Evolutionary conservation across 768 basidiomycete species (phyloP), one percentile per base, ranked within the genome.

Genomic region (Hortiboletus campestris): DNA sequence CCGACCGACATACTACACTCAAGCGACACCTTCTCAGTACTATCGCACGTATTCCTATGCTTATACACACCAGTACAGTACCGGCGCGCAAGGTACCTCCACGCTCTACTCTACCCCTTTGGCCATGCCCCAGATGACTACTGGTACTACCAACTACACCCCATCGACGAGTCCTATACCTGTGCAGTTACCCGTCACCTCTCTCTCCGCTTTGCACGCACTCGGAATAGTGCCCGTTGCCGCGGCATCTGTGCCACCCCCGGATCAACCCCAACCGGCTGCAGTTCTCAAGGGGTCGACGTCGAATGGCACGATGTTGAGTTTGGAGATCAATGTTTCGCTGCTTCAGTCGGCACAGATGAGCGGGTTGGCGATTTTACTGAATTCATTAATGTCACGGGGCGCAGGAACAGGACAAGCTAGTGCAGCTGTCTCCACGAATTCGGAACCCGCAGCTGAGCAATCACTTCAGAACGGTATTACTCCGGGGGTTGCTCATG

Each of bases 321-420:
- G 80, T 65, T 72, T 93, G 51, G 90, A 92, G 59, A 88, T 93
- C 65, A 91, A 91, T 57, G 83, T 91, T 29, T 84, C 84, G 16
- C 70, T 85, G 19, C 75, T 93, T 51, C 86, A 89, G 68, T 77
- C 83, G 17, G 75, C 81, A n/a, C 90, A 92, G 64, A 86, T 88
- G 84, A 88, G 79, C 65, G 88, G 88, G 14, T 63, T 91, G 60
- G 87, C 87, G 19, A 74, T 85, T 58, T 74, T 91, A 12, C 69
- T 91, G 57, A 90, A 88, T 69, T 83, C 85, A 3, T 68, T 91
- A 59, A 84, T 88, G 78, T 78, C 82, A 28, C 77, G 80, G 59
- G 67, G 72, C 7, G 28, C 55, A 22, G 63, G 60, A 40, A 56
- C 71, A 41, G 65, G 65, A 17, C 65, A 71, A 40, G 31, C 58